These are phyloP conservation scores for Aureobasidium sp. DNA, from an alignment of 2,329 filamentous ascomycete genomes.

Conservation along the genomic window DNA sequence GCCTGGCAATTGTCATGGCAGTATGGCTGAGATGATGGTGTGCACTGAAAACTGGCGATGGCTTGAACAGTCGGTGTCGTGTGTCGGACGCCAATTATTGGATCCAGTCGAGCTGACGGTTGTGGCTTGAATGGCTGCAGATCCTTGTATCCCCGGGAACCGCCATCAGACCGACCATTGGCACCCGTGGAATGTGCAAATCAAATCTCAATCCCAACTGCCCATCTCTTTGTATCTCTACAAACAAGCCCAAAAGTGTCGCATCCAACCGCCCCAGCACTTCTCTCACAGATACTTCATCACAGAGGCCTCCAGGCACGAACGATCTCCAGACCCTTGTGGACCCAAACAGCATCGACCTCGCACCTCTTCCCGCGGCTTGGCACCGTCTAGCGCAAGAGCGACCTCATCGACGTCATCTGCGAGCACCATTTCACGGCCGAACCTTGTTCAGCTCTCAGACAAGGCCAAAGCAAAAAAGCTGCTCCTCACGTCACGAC, in stretches of 20 bases:
- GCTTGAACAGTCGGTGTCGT: neutral
- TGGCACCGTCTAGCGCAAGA: neutral
- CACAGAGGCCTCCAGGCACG: neutral
- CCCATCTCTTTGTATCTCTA: neutral
- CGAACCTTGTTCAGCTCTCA: neutral
- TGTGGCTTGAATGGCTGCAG: slow-evolving; percentile 10
- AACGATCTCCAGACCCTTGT: slow-evolving; percentile 5
- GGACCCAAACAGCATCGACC: neutral
- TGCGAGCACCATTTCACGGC: neutral
- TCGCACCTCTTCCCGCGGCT: neutral
- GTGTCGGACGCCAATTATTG: neutral
- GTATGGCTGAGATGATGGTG: slow-evolving; percentile 50
- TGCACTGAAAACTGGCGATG: neutral
- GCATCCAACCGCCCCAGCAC: neutral
- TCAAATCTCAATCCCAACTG: neutral
- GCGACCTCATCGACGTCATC: neutral
- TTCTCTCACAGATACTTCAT: neutral
- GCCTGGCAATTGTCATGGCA: slow-evolving; percentile 50
- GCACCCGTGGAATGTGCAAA: neutral
- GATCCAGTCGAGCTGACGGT: slow-evolving; percentile 2
- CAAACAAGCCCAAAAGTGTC: neutral
- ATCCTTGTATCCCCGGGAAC: slow-evolving; percentile 10
- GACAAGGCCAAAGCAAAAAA: neutral
- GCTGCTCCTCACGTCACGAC: neutral
- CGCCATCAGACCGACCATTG: neutral